Evolutionary conservation across 768 basidiomycete genomes (phyloP).

Genomic region (Suillus alpinus): DNA sequence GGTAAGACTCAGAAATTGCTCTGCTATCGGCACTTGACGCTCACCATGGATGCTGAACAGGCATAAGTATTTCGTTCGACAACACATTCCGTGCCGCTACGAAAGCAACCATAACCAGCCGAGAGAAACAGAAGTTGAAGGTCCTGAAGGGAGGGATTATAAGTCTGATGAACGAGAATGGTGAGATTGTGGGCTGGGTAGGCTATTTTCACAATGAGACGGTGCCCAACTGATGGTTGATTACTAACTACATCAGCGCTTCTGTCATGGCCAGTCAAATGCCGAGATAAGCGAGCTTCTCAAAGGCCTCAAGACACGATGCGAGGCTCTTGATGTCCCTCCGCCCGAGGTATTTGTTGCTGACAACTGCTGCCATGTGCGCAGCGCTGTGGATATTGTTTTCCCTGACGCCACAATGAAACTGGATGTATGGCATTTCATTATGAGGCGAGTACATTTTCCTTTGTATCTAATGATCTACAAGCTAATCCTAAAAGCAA

Average conservation of each 20-base stretch:
- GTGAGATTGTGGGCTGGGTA: slow-evolving; percentile 15
- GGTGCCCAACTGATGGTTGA: neutral
- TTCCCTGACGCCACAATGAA: slow-evolving; percentile 7
- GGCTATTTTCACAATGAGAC: too few species aligned
- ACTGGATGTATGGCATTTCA: slow-evolving; percentile 21
- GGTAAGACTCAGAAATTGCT: neutral
- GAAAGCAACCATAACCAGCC: slow-evolving; percentile 10
- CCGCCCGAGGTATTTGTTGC: slow-evolving; percentile 13
- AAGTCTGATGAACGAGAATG: slow-evolving; percentile 15
- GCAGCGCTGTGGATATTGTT: neutral
- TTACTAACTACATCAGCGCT: slow-evolving; percentile 3
- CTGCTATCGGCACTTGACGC: too few species aligned
- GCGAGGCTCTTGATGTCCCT: slow-evolving; percentile 3
- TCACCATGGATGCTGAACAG: neutral
- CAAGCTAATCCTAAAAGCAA: slow-evolving; percentile 3
- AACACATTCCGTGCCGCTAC: slow-evolving; percentile 16
- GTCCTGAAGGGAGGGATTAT: slow-evolving; percentile 14
- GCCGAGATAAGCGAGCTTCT: slow-evolving; percentile 15
- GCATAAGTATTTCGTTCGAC: slow-evolving; percentile 9
- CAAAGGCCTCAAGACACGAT: slow-evolving; percentile 10
- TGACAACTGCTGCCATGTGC: slow-evolving; percentile 23
- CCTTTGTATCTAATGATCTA: neutral
- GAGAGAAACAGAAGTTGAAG: neutral
- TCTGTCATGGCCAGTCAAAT: slow-evolving; percentile 16
- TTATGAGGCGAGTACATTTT: slow-evolving; percentile 10